Conservation (phyloP, 257 asterid species). For the Leonotis leonurus region DNA sequence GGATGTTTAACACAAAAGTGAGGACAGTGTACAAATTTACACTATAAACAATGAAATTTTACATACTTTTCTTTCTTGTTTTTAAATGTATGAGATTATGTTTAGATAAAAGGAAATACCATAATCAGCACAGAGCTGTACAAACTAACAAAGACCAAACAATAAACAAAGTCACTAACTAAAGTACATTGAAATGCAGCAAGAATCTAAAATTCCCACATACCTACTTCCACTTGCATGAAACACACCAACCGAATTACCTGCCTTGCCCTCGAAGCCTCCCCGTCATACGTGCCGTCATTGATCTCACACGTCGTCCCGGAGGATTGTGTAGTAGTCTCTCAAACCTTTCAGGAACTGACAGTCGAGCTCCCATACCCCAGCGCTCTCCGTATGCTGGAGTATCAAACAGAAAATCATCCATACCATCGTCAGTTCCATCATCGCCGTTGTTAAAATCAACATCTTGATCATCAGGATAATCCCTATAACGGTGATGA, state of each 20-base stretch:
- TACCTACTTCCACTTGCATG: neutral
- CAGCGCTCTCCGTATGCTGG: no score
- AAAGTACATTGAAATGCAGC: neutral
- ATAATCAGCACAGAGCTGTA: neutral
- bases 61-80: no score
- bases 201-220: neutral
- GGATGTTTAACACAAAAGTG: no score
- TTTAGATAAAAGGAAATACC: neutral
- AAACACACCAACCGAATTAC: neutral
- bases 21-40: no score
- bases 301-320: neutral
- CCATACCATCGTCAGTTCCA: no score
- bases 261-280: slow-evolving; percentile 23
- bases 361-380: slow-evolving; percentile 3
- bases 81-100: no score
- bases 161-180: neutral
- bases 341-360: neutral
- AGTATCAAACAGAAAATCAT: neutral
- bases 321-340: no score
- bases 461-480: neutral
- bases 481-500: neutral
- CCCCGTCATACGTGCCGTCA: slow-evolving; percentile 13
- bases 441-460: no score
- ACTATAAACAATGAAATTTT: neutral
- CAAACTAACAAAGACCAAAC: neutral